Evolutionary conservation across 2,329 filamentous ascomycete genomes (phyloP).

Genomic region (Neurospora crassa): DNA sequence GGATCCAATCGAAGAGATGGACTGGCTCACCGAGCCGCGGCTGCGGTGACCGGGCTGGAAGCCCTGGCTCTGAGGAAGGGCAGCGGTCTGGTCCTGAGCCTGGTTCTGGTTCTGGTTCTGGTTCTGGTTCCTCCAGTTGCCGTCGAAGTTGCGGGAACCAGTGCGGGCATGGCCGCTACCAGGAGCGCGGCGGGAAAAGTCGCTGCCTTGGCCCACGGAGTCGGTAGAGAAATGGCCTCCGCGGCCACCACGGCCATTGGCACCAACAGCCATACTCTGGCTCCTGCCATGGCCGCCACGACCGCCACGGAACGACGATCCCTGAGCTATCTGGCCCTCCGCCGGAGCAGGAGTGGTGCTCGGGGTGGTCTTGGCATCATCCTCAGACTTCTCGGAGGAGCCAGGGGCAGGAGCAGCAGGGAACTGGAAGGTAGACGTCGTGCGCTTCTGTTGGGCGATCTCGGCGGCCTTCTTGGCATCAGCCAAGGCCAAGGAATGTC

Average conservation of each 20-base stretch:
- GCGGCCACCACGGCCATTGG: conserved; percentile 57
- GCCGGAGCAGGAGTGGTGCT: conserved; percentile 20
- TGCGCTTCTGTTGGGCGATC: conserved; percentile 90
- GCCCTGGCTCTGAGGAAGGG: conserved; percentile 45
- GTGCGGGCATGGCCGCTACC: conserved; percentile 73
- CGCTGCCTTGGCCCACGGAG: conserved; percentile 34
- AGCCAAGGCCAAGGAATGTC: conserved; percentile 87
- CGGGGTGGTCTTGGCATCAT: conserved; percentile 34
- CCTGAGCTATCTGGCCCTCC: conserved; percentile 31
- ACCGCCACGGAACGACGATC: conserved; percentile 40
- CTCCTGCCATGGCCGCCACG: conserved; percentile 61
- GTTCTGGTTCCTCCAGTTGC: conserved; percentile 86
- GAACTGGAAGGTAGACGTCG: conserved; percentile 90
- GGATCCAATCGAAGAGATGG: conserved; percentile 69
- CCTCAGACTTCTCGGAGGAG: conserved; percentile 46
- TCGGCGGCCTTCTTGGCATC: conserved; percentile 98
- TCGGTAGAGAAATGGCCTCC: conserved; percentile 52
- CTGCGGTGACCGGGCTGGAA: conserved; percentile 91
- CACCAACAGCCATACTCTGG: conserved; percentile 80
- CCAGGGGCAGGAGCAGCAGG: conserved; percentile 63
- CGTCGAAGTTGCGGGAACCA: conserved; percentile 88
- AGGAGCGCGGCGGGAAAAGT: conserved; percentile 69
- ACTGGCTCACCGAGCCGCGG: conserved; percentile 75
- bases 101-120: conserved; percentile 48
- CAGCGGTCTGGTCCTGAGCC: conserved; percentile 49